Conservation (phyloP, 2,329 filamentous ascomycete genomes). For the Clonostachys chloroleuca region DNA sequence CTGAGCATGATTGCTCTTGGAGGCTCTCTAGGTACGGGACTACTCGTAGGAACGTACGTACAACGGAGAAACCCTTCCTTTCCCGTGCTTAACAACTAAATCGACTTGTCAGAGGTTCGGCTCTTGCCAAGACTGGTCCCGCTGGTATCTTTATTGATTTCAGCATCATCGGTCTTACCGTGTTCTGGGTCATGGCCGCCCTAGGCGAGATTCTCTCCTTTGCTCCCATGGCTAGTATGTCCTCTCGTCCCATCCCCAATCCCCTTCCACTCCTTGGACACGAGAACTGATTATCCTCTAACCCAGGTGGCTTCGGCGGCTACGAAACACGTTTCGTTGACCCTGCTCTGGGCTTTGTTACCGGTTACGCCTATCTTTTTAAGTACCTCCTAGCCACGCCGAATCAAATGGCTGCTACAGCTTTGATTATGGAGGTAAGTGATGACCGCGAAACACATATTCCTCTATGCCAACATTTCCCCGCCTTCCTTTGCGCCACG, state of each 20-base stretch:
- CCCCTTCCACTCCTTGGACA: not conserved
- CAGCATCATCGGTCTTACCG: constrained; percentile 35
- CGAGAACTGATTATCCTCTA: too few relatives aligned
- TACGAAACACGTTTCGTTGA: constrained; percentile 44
- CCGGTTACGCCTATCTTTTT: constrained; percentile 40
- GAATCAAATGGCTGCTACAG: too few relatives aligned
- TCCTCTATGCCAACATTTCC: too few relatives aligned
- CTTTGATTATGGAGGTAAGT: too few relatives aligned
- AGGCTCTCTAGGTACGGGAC: too few relatives aligned
- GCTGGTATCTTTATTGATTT: constrained; percentile 34
- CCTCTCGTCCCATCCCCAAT: constrained; percentile 51
- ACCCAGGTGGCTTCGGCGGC: constrained; percentile 34
- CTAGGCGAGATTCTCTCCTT: constrained; percentile 18
- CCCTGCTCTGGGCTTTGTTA: constrained; percentile 38
- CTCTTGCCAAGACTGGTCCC: constrained; percentile 21
- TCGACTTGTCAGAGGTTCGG: too few relatives aligned
- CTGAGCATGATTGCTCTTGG: too few relatives aligned
- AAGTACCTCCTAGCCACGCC: too few relatives aligned
- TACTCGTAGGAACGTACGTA: too few relatives aligned
- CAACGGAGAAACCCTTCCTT: too few relatives aligned
- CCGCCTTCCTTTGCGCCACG: not conserved
- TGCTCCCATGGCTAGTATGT: constrained; percentile 24
- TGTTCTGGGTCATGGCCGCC: constrained; percentile 41
- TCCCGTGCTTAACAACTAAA: too few relatives aligned
- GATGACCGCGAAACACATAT: too few relatives aligned